Conservation (phyloP, 352 stramenopile genomes). For the Phytopythium oedochilum region DNA sequence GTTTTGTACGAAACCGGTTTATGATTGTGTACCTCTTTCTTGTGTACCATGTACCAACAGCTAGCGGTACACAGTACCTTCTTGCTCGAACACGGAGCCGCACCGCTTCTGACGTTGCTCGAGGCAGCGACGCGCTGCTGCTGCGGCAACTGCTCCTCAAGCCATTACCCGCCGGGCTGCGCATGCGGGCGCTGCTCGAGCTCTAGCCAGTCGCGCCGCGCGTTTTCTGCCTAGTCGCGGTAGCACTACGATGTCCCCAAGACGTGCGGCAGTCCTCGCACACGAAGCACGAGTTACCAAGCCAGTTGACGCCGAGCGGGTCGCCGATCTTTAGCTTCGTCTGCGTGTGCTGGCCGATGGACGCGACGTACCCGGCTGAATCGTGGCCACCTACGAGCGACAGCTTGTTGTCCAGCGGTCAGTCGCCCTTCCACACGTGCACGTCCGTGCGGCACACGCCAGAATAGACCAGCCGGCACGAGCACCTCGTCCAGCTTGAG, state of each 20-base stretch:
- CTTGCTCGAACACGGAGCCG: no score
- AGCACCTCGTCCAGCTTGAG: constrained; percentile 43
- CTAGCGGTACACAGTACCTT: no score
- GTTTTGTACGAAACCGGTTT: no score
- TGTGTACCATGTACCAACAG: no score
- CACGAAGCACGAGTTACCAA: constrained; percentile 44
- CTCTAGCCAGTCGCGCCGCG: constrained; percentile 17
- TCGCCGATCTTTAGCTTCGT: constrained; percentile 38
- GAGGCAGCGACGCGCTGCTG: constrained; percentile 11
- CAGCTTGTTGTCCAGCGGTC: constrained; percentile 27
- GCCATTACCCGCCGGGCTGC: constrained; percentile 16
- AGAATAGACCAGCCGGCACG: constrained; percentile 39
- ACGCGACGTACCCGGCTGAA: constrained; percentile 42
- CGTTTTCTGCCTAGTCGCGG: constrained; percentile 31
- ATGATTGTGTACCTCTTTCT: no score
- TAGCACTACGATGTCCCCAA: constrained; percentile 36
- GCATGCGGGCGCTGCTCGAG: constrained; percentile 5
- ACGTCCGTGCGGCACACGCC: constrained; percentile 50
- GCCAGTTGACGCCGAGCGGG: constrained; percentile 43
- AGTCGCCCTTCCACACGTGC: constrained; percentile 33
- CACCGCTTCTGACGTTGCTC: constrained; percentile 11
- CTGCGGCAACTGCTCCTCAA: constrained; percentile 26
- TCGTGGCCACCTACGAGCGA: constrained; percentile 57
- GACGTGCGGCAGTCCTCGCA: constrained; percentile 37
- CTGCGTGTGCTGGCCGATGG: constrained; percentile 50